Base-by-base conservation (phyloP, 2,329 filamentous ascomycete species). In the Hypoxylon sp. region DNA sequence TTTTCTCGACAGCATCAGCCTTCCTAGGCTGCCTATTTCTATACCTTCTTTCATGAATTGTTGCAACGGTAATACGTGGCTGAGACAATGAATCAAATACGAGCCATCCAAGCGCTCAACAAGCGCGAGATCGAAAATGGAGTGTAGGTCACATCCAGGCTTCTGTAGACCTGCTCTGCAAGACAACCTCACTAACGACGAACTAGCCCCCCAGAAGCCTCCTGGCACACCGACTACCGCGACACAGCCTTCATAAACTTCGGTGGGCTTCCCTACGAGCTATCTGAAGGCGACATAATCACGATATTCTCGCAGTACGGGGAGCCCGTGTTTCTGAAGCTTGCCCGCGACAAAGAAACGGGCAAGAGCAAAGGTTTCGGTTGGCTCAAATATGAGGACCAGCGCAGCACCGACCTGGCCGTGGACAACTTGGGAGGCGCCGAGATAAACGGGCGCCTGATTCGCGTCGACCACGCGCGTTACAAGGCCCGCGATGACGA, bases 371-470 rank as follows among this genome's bases (percentile, higher is more conserved):
- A 92, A 73, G 96, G 96, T 0, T 99, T 98, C 78, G 94, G 92
- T 2, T 99, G 97, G 86, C 86, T 99, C 65, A 99, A 99, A 79
- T 99, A 98, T 81, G 96, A 99, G 79, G 95, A 99, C 81, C 96
- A 99, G 83, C 88, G 95, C 74, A 98, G 95, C 82, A 97, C 93
- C 69, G 95, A 98, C 81, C 84, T 99, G 46, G 96, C 97, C 0
- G 97, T 99, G 8, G 96, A 99, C 82, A 99, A 99, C 79, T 83
- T 99, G 4, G 92, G 94, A 42, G 96, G 96, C 33, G 91, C 95
- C 7, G 92, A 90, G 31, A 90, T 99, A 17, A 85, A 93, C 78
- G 95, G 94, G 2, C 87, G 95, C 46, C 81, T 95, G 64, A 81
- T 99, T 46, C 89, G 92, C 66, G 96, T 99, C 11, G 96, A 99